Evolutionary conservation across 2,329 filamentous ascomycete species (phyloP), one percentile per base, ranked within the genome.

Genomic region (Massarina eburnea): DNA sequence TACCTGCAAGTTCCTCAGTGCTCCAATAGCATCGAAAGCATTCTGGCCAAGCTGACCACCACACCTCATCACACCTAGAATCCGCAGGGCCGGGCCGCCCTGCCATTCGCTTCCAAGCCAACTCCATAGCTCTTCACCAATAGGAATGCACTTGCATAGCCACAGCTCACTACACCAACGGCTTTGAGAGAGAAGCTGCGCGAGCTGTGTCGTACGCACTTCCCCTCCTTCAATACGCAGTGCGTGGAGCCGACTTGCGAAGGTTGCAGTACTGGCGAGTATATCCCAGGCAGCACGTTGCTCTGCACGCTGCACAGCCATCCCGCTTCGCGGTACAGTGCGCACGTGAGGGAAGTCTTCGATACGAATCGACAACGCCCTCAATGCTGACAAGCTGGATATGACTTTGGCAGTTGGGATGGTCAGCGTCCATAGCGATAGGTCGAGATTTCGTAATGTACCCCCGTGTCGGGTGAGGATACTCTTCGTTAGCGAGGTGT

Each of bases 381-480:
- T 51, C 4, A 69, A 48, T 3, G 57, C 59, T 10, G 51, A 39
- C 0, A 67, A 27, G 1, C n/a, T n/a, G 0, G 44, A 24, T 2
- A 70, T 45, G 1, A 59, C 59, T 19, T 50, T 45, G 3, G 61
- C 64, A 21, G 64, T 55, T 1, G 59, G 54, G 0, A 43, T 24
- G 0, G 57, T 63, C 0, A 69, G 47, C 0, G 55, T 58, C 64
- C 66, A 69, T 17, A 69, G 43, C 0, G 50, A 54, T 15, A 70
- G 43, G 4, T 67, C 57, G 2, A 70, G 46, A 19, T 55, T 55
- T 3, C 61, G 54, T 2, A 70, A 49, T 4, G 57, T 53, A 18
- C 35, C 29, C n/a, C 52, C 46, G 44, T 70, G 59, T 2, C 66
- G 54, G 14, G 20, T 30, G 0, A 70, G 44, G 17, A 70, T 49